These are phyloP conservation scores for Xylaria multiplex DNA, from an alignment of 2,329 filamentous ascomycete species.

Conservation along the genomic window DNA sequence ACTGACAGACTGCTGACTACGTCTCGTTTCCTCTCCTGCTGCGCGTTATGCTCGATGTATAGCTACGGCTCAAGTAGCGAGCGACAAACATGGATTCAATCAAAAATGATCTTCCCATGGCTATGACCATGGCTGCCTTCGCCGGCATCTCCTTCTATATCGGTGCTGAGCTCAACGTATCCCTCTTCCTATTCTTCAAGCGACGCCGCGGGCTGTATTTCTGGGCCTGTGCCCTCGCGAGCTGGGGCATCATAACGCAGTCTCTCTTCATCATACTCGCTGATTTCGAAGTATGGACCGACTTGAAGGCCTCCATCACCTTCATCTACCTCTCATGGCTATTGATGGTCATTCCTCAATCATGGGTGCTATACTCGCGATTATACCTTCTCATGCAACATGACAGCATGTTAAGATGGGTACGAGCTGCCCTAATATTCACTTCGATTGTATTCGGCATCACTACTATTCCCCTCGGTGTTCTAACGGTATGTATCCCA, in stretches of 20 bases:
- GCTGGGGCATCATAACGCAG: slow-evolving; percentile 48
- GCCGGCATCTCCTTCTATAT: slow-evolving; percentile 51
- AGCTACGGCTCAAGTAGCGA: slow-evolving; percentile 20
- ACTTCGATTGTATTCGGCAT: slow-evolving; percentile 46
- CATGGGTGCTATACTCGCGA: slow-evolving; percentile 48
- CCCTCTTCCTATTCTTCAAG: slow-evolving; percentile 49
- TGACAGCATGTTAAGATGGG: slow-evolving; percentile 40
- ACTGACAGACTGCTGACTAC: background rate
- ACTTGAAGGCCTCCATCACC: slow-evolving; percentile 41
- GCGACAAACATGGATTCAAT: slow-evolving; percentile 30
- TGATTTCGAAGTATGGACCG: slow-evolving; percentile 46
- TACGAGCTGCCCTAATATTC: slow-evolving; percentile 42
- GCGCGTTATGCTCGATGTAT: slow-evolving; percentile 22
- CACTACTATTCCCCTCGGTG: slow-evolving; percentile 47
- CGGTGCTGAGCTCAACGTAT: slow-evolving; percentile 48
- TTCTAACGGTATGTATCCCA: slow-evolving; percentile 42
- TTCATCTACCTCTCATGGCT: slow-evolving; percentile 49
- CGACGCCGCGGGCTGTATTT: slow-evolving; percentile 49
- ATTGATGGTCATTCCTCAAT: slow-evolving; percentile 49
- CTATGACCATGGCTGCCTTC: slow-evolving; percentile 53
- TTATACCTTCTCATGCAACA: slow-evolving; percentile 47
- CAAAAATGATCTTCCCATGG: slow-evolving; percentile 34
- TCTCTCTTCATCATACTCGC: slow-evolving; percentile 49
- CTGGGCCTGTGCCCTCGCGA: slow-evolving; percentile 46
- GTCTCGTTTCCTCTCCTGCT: background rate